Base-by-base conservation (phyloP, 805 yeast genomes). In the Schizosaccharomyces lindneri region DNA sequence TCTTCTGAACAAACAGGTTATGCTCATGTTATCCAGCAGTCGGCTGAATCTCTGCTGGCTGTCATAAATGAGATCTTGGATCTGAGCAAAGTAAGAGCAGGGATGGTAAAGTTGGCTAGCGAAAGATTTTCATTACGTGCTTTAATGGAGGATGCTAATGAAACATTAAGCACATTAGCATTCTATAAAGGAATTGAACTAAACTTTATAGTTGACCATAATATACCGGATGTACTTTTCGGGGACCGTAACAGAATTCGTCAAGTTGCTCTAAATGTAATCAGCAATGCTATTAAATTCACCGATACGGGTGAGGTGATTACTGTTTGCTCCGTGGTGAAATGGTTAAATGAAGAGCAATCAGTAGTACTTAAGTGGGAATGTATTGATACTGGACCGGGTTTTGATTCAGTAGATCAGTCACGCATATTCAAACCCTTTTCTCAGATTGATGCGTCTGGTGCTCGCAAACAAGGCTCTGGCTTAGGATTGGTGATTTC, bases 241-340 rank as follows among this genome's bases (percentile, higher is more conserved):
- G 73, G 73, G 13, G 73, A 70, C 55, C 62, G 72, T n/a, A 65
- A 69, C n/a, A 63, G 73, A 11, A 62, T 70, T 31, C 66, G 73
- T 5, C 73, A 70, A 60, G 73, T 70, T 3, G 59, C 71, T 61
- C 64, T 70, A 29, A 70, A 70, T 59, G 64, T 70, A 36, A 68
- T 71, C 55, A 73, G 73, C 6, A 70, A 70, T 63, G 73, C 73
- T 2, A 69, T 70, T 62, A 70, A 70, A 64, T 70, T 70, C 61
- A 71, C 73, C 5, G 64, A 66, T 48, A 62, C 59, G 17, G 73
- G 73, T 2, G 72, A 70, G 62, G 69, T 70, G 11, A 69, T 67
- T 62, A 66, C 69, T 7, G 63, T 64, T 15, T 68, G 70, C 60
- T 65, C 65, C n/a, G 65, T 67, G 27, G 55, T 63, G 46, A 55